phyloP scores from a whole-genome alignment of 1,284 basidiomycete genomes.

The Microstroma glucosiphilum region DNA sequence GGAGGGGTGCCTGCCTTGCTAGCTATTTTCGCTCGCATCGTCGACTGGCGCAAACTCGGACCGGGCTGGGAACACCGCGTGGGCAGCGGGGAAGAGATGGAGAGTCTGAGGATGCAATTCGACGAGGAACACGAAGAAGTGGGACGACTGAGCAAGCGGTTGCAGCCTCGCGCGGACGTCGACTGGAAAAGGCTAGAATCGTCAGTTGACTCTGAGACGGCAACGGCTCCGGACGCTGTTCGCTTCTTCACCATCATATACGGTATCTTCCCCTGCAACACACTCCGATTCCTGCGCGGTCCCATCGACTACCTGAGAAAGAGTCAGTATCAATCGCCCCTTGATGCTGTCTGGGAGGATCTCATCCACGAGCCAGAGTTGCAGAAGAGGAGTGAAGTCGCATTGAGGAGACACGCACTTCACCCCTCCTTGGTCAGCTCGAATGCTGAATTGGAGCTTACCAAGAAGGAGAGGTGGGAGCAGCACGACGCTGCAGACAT shows the following conservation, averaged over 20 bases:
- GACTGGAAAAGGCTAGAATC: slow-evolving; percentile 36
- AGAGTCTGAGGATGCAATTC: slow-evolving; percentile 23
- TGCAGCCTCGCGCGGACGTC: slow-evolving; percentile 26
- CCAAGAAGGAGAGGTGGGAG: slow-evolving; percentile 63
- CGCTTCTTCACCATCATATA: slow-evolving; percentile 67
- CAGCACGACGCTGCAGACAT: slow-evolving; percentile 64
- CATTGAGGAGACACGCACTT: slow-evolving; percentile 66
- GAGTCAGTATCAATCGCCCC: slow-evolving; percentile 52
- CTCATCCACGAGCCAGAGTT: slow-evolving; percentile 60
- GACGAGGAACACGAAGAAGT: slow-evolving; percentile 35
- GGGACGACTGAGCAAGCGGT: slow-evolving; percentile 34
- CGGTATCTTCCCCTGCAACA: slow-evolving; percentile 79
- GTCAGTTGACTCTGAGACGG: slow-evolving; percentile 27
- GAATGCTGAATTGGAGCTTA: slow-evolving; percentile 62
- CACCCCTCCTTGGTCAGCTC: slow-evolving; percentile 68
- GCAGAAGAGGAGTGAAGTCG: slow-evolving; percentile 51
- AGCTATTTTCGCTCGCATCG: slow-evolving; percentile 39
- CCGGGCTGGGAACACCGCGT: slow-evolving; percentile 32
- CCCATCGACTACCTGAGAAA: slow-evolving; percentile 63
- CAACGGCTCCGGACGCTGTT: slow-evolving; percentile 36
- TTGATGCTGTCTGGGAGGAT: slow-evolving; percentile 53
- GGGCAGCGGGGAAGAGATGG: slow-evolving; percentile 22
- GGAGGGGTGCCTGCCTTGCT: slow-evolving; percentile 39
- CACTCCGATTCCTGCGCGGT: slow-evolving; percentile 65
- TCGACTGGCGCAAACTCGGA: slow-evolving; percentile 38